Evolutionary conservation across 768 basidiomycete species (phyloP), one percentile per base, ranked within the genome.

Genomic region (Kwoniella shandongensis): DNA sequence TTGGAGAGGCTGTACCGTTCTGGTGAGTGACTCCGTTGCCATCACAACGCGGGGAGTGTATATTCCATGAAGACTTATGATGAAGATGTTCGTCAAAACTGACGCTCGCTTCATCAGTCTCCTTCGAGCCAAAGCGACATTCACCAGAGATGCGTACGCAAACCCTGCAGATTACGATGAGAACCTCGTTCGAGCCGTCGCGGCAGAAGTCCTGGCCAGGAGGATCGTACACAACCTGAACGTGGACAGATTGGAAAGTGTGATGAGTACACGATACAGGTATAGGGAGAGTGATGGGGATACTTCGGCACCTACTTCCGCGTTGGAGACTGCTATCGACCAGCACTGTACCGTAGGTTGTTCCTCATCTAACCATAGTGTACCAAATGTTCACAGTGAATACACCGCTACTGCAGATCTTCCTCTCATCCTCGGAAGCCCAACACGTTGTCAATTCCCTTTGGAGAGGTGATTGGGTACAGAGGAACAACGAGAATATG

Each of bases 251-350:
- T 75, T 91, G 35, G 80, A 83, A 49, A 75, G 79, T 3, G 83
- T 91, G 57, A 86, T 96, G 85, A 86, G 87, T 12, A 86, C 83
- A 1, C 83, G 93, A 3, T 91, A 85, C 76, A 81, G 82, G 56
- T 85, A 88, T 67, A 77, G 79, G 38, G 85, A 89, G 70, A 70
- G 80, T 32, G 89, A 94, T 69, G 91, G 88, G 0, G 89, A 89
- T 54, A 76, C 61, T 11, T 73, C 75, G 8, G 68, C 75, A 4
- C 63, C 73, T 4, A 67, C 61, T 7, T 67, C 65, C 47, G 86
- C 88, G 7, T 79, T 96, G 40, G 93, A 97, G 74, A 79, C 86
- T 74, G 91, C 93, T n/a, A 89, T 94, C 59, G 93, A 97, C 75
- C 84, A 89, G 51, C 85, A 91, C 66, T 90, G 91, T 40, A 76